phyloP scores from a whole-genome alignment of 208 protist species.

The Crithidia mellificae region DNA sequence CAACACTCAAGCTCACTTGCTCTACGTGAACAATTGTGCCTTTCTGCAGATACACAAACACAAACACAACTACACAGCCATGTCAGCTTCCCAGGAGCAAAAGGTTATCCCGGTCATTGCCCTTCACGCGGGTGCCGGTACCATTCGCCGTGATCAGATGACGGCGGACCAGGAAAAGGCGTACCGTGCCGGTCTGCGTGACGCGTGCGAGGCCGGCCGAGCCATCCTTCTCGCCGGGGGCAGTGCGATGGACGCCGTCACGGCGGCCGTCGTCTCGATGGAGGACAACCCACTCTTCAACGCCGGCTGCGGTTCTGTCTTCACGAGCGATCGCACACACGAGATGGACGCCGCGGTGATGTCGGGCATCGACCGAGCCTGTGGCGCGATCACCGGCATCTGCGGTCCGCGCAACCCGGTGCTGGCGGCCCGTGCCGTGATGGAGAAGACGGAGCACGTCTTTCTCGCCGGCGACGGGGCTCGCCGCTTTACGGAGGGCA shows the following conservation, averaged over 20 bases:
- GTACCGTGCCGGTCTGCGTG: constrained; percentile 22
- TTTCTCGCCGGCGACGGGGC: constrained; percentile 30
- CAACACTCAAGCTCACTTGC: too few species aligned
- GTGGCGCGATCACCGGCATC: constrained; percentile 29
- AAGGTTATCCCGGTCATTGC: constrained; percentile 21
- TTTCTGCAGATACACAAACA: background rate
- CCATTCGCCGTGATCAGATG: constrained; percentile 23
- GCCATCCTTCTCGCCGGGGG: constrained; percentile 21
- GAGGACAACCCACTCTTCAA: constrained; percentile 41
- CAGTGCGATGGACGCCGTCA: constrained; percentile 32
- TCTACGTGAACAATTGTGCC: too few species aligned
- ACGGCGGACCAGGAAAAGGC: constrained; percentile 21
- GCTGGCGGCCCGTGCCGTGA: constrained; percentile 28
- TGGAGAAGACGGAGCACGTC: constrained; percentile 35
- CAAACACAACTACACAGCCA: constrained; percentile 1
- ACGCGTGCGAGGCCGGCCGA: constrained; percentile 24
- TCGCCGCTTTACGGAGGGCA: constrained; percentile 22
- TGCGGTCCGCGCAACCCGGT: constrained; percentile 38
- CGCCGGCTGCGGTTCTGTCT: constrained; percentile 32
- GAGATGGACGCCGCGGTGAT: constrained; percentile 38
- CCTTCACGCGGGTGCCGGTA: constrained; percentile 32
- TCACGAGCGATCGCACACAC: constrained; percentile 33
- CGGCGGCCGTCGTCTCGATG: constrained; percentile 25
- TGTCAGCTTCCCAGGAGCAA: constrained; percentile 1
- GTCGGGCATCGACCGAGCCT: constrained; percentile 31